A percentile compares a stretch with the other conserved stretches of the same genome.
Conservation (phyloP, 305 asterid genomes). For the Fraxinus platypoda region DNA sequence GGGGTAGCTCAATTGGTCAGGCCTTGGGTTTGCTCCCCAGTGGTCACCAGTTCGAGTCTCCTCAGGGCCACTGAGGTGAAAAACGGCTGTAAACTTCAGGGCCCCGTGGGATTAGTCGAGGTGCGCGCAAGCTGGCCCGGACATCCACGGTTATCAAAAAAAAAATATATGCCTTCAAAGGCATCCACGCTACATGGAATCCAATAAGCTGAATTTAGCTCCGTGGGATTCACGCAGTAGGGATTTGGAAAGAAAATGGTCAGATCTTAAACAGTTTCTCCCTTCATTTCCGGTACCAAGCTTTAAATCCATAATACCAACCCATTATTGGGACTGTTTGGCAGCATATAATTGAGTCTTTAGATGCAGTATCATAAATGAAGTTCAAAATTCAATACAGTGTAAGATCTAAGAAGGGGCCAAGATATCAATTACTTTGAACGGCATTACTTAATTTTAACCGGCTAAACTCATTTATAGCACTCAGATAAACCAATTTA, state of each 20-base stretch:
- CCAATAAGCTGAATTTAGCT: neutral
- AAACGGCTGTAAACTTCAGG: too few species aligned
- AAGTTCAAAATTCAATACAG: neutral
- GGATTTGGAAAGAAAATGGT: neutral
- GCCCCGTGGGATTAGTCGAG: too few species aligned
- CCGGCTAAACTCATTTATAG: neutral
- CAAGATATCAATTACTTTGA: neutral
- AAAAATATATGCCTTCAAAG: neutral
- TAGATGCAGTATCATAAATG: neutral
- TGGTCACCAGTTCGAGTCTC: too few species aligned
- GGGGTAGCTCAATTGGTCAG: too few species aligned
- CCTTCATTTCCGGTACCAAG: neutral
- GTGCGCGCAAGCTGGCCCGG: too few species aligned
- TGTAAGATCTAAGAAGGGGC: neutral
- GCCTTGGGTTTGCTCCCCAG: too few species aligned
- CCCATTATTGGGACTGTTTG: neutral
- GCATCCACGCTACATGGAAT: neutral
- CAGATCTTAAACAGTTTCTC: neutral
- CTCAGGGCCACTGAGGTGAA: too few species aligned
- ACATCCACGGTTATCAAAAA: too few species aligned
- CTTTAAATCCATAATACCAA: neutral
- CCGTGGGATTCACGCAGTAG: neutral
- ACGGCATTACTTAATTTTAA: neutral
- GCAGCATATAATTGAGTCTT: neutral
- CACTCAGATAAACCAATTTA: neutral